phyloP scores from a whole-genome alignment of 2,329 filamentous ascomycete genomes.

The Graphilbum ipis-grandicollis region DNA sequence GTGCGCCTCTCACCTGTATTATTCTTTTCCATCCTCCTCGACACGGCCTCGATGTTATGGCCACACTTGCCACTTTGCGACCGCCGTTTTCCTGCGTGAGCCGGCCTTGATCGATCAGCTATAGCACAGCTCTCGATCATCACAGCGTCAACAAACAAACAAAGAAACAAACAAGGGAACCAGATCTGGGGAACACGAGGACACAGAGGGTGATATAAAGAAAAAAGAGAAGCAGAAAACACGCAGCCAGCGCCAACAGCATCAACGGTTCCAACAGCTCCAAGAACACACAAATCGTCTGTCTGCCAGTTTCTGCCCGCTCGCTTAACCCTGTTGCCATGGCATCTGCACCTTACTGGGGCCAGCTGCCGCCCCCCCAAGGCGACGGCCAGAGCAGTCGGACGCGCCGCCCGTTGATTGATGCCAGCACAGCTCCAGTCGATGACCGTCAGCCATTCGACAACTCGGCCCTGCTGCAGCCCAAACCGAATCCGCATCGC shows the following conservation, averaged over 20 bases:
- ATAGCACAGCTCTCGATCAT: no score
- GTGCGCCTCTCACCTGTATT: background rate
- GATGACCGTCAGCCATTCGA: conserved; percentile 17
- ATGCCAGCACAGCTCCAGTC: conserved; percentile 13
- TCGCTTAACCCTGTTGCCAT: conserved; percentile 13
- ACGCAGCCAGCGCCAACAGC: no score
- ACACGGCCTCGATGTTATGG: conserved; percentile 24
- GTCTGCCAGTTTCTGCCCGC: no score
- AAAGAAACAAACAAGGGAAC: no score
- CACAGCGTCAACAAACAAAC: no score
- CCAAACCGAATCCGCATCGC: conserved; percentile 32
- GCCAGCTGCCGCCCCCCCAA: conserved; percentile 34
- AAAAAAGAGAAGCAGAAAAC: no score
- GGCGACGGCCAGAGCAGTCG: conserved; percentile 16
- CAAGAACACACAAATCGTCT: background rate
- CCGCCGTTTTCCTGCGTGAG: background rate
- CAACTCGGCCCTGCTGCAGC: conserved; percentile 18
- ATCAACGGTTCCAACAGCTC: no score
- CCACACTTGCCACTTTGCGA: background rate
- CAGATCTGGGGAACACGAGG: no score
- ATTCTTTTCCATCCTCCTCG: conserved; percentile 10
- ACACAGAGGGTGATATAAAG: no score
- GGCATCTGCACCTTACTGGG: conserved; percentile 36
- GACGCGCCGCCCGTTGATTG: conserved; percentile 21
- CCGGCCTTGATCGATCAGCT: background rate